A percentile compares a stretch with the other conserved stretches of the same genome.
These are phyloP conservation scores for Akanthomyces uredinophilus DNA, from an alignment of 2,329 filamentous ascomycete genomes.

Conservation along the genomic window DNA sequence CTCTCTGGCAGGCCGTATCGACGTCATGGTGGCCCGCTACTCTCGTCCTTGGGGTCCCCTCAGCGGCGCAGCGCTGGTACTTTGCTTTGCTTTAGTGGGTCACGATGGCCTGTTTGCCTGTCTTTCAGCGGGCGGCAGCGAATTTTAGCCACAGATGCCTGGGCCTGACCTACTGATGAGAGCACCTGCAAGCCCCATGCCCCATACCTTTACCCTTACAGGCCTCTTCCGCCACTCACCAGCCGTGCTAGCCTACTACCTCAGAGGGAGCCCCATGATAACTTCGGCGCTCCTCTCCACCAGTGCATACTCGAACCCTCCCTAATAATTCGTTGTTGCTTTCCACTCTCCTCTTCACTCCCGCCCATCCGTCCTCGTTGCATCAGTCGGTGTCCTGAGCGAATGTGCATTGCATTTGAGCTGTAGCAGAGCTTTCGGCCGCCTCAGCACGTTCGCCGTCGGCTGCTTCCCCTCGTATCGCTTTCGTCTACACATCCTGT, in stretches of 20 bases:
- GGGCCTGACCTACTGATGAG: conserved; percentile 3
- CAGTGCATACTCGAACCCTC: not conserved
- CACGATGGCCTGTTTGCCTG: conserved; percentile 5
- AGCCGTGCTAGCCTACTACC: too few relatives aligned
- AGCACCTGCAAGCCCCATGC: not conserved
- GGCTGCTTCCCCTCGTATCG: not conserved
- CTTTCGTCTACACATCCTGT: not conserved
- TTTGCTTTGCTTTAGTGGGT: conserved; percentile 6
- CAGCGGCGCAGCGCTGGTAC: not conserved
- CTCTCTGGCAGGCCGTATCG: not conserved
- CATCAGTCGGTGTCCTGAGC: not conserved
- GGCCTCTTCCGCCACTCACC: conserved; percentile 1
- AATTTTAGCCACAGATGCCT: not conserved
- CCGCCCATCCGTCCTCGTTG: not conserved
- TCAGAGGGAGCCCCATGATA: conserved; percentile 3
- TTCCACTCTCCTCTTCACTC: not conserved
- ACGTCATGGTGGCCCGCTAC: not conserved
- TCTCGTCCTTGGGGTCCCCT: not conserved
- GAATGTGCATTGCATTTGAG: not conserved
- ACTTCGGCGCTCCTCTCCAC: not conserved
- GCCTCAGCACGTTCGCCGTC: not conserved
- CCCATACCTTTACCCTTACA: not conserved
- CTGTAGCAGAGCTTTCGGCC: not conserved
- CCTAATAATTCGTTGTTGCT: not conserved
- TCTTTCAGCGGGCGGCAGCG: not conserved